Percentiles rank a stretch among this genome's conserved stretches.
Evolutionary conservation across 1,139 yeast genomes (phyloP).

Genomic region (Candida pseudoviswanathii): DNA sequence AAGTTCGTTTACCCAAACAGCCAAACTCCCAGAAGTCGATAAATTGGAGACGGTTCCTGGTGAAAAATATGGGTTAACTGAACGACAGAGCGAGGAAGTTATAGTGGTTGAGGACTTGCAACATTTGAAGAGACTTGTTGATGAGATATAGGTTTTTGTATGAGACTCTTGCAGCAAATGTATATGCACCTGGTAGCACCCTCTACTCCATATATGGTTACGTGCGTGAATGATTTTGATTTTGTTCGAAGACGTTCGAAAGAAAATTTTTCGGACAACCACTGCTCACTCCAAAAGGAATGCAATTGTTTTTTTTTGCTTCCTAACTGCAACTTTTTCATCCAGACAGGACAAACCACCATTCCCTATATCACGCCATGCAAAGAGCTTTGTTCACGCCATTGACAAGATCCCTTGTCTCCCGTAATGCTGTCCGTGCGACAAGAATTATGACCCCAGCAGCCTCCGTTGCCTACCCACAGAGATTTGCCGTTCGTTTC

Average conservation of each 20-base stretch:
- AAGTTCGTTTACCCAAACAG: too few relatives aligned
- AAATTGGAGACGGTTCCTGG: slow-evolving; percentile 6
- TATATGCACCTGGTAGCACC: background rate
- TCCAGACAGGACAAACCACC: slow-evolving; percentile 1
- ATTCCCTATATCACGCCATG: slow-evolving; percentile 19
- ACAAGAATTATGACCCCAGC: slow-evolving; percentile 22
- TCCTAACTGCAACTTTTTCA: background rate
- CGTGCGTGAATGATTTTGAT: background rate
- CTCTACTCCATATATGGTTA: background rate
- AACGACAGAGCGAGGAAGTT: background rate
- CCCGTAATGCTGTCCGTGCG: slow-evolving; percentile 21
- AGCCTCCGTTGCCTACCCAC: slow-evolving; percentile 15
- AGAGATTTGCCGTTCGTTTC: slow-evolving; percentile 22
- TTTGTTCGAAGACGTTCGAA: slow-evolving; percentile 1
- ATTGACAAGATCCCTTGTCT: slow-evolving; percentile 27
- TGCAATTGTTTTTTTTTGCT: background rate
- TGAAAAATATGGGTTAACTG: slow-evolving; percentile 7
- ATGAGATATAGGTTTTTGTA: background rate
- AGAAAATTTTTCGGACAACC: background rate
- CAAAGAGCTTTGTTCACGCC: slow-evolving; percentile 33
- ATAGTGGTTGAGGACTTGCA: slow-evolving; percentile 2
- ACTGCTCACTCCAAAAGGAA: background rate
- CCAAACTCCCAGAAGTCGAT: background rate
- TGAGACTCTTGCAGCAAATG: background rate
- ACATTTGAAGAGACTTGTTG: background rate